These are phyloP conservation scores for Leccinum truebloodii DNA, from an alignment of 768 basidiomycete genomes.

Conservation along the genomic window DNA sequence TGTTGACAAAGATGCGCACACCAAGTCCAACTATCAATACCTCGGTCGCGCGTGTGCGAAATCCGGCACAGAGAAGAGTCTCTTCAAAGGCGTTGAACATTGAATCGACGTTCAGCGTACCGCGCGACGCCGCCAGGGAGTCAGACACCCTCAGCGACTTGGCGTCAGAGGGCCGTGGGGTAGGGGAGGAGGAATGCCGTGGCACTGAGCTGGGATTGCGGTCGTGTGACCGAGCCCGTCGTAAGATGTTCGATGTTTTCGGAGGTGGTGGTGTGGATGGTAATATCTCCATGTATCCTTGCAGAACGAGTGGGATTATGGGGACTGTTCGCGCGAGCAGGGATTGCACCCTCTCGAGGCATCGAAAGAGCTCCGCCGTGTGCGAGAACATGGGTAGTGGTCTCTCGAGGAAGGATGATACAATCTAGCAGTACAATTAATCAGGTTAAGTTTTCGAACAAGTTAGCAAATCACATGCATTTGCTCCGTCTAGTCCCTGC, in stretches of 20 bases:
- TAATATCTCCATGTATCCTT: background rate
- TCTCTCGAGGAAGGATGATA: conserved; percentile 72
- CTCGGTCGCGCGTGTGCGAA: conserved; percentile 57
- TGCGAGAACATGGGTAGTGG: conserved; percentile 64
- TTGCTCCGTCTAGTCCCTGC: conserved; percentile 30
- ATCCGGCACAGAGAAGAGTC: conserved; percentile 68
- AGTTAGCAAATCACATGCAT: conserved; percentile 10
- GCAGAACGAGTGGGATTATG: background rate
- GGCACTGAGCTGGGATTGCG: conserved; percentile 19
- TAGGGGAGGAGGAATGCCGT: conserved; percentile 17
- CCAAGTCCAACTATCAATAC: conserved; percentile 63
- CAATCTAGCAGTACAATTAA: conserved; percentile 34
- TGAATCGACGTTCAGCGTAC: conserved; percentile 17
- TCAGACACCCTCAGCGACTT: background rate
- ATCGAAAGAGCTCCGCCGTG: conserved; percentile 52
- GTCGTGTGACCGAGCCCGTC: conserved; percentile 15
- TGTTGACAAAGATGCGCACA: conserved; percentile 57
- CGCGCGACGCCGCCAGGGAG: conserved; percentile 3
- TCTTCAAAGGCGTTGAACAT: conserved; percentile 65
- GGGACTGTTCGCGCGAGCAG: background rate
- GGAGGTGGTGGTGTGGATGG: background rate
- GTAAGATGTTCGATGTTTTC: background rate
- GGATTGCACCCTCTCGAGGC: background rate
- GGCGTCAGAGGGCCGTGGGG: conserved; percentile 16
- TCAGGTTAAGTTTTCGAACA: background rate